A percentile compares a stretch with the other conserved stretches of the same genome.
phyloP scores from a whole-genome alignment of 148 eudicot genomes.

The Limonium bicolor region DNA sequence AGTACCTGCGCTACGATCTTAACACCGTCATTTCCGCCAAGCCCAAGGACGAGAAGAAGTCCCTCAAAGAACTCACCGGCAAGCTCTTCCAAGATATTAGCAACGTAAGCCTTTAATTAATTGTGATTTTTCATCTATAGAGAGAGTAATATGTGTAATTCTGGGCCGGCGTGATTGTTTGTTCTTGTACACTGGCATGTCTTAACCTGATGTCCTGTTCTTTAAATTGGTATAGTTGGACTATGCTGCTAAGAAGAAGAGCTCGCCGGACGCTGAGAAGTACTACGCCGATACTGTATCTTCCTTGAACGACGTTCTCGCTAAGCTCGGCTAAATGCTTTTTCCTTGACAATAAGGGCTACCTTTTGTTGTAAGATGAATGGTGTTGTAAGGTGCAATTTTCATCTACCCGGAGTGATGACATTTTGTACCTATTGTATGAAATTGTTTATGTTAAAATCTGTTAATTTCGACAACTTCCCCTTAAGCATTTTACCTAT shows the following conservation, averaged over 20 bases:
- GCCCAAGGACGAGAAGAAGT: conserved; percentile 69
- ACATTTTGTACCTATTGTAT: too few species aligned
- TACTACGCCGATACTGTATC: conserved; percentile 64
- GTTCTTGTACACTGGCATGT: too few species aligned
- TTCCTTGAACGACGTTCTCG: conserved; percentile 50
- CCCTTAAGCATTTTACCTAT: too few species aligned
- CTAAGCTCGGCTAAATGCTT: conserved; percentile 63
- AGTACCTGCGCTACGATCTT: conserved; percentile 80
- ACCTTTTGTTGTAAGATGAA: too few species aligned
- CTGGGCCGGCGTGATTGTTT: not conserved
- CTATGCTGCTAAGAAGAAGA: conserved; percentile 85
- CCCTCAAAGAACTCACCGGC: conserved; percentile 56
- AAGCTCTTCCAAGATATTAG: conserved; percentile 64
- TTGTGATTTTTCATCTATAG: not conserved
- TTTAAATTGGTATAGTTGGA: conserved; percentile 42
- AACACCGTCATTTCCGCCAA: conserved; percentile 76
- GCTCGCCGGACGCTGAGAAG: conserved; percentile 71
- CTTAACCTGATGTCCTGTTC: too few species aligned
- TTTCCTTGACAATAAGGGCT: too few species aligned
- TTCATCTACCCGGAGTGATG: too few species aligned
- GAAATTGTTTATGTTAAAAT: too few species aligned
- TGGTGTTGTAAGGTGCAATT: too few species aligned
- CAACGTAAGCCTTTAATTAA: conserved; percentile 32
- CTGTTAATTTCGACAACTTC: too few species aligned
- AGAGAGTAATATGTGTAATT: too few species aligned